phyloP scores from a whole-genome alignment of 139 green algal genomes.

The Edaphochlamys debaryana region DNA sequence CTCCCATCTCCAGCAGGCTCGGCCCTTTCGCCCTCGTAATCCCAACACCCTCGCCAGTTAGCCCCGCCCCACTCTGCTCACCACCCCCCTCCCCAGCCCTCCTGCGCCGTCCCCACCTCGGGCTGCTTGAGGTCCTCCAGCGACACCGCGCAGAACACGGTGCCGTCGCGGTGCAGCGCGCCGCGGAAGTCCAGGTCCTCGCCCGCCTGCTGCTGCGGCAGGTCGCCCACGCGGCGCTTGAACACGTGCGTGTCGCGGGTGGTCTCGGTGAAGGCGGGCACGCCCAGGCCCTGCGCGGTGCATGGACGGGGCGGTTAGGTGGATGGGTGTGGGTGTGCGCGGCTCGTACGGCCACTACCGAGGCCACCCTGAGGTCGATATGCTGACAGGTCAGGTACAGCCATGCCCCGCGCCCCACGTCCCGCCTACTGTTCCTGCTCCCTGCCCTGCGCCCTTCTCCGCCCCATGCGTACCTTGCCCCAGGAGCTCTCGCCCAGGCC shows the following conservation, averaged over 20 bases:
- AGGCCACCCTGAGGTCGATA: too few relatives aligned
- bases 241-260: conserved; percentile 92
- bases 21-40: too few relatives aligned
- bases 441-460: background rate
- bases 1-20: too few relatives aligned
- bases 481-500: conserved; percentile 76
- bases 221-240: conserved; percentile 75
- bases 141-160: conserved; percentile 66
- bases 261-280: conserved; percentile 85
- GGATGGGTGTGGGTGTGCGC: background rate
- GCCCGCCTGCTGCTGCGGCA: conserved; percentile 81
- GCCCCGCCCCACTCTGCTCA: too few relatives aligned
- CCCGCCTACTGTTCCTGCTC: background rate
- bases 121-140: conserved; percentile 63
- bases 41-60: too few relatives aligned
- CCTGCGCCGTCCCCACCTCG: conserved; percentile 26
- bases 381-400: too few relatives aligned
- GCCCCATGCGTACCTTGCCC: conserved; percentile 44
- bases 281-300: conserved; percentile 65
- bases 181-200: conserved; percentile 89
- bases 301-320: background rate
- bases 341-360: too few relatives aligned
- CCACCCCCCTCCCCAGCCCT: too few relatives aligned
- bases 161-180: conserved; percentile 87
- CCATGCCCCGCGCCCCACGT: too few relatives aligned